These are phyloP conservation scores for Neobulgaria alba DNA, from an alignment of 2,329 filamentous ascomycete genomes.

Conservation along the genomic window DNA sequence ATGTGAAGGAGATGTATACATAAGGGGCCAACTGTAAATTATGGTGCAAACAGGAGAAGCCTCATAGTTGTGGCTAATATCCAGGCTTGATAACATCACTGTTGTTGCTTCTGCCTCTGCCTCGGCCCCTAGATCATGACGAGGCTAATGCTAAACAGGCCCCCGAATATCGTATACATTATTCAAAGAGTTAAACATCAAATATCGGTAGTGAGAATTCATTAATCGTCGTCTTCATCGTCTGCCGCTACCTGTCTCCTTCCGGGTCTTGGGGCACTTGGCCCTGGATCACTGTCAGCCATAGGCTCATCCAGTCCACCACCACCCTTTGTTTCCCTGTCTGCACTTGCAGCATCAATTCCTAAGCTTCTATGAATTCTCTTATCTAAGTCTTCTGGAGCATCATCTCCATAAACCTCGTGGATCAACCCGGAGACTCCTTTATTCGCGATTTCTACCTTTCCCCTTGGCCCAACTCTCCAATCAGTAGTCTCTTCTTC, in stretches of 20 bases:
- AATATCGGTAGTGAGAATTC: too few species aligned
- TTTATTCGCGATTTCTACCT: conserved; percentile 71
- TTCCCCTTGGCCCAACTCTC: conserved; percentile 76
- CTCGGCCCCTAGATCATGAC: too few species aligned
- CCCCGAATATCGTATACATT: too few species aligned
- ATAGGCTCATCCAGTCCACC: background rate
- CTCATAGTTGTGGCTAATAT: too few species aligned
- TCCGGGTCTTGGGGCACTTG: conserved; percentile 7
- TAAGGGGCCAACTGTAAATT: too few species aligned
- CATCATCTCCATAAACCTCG: conserved; percentile 45
- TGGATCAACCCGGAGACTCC: conserved; percentile 65
- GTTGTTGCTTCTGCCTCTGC: too few species aligned
- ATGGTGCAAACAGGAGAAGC: too few species aligned
- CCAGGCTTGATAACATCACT: too few species aligned
- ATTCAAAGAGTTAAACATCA: too few species aligned
- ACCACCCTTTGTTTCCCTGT: background rate
- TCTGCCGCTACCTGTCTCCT: conserved; percentile 12
- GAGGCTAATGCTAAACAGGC: too few species aligned
- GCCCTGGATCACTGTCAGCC: conserved; percentile 13
- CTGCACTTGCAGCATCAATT: conserved; percentile 29
- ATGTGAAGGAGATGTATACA: too few species aligned
- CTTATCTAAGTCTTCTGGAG: conserved; percentile 46
- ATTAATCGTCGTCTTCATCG: conserved; percentile 5
- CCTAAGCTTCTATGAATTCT: conserved; percentile 55
- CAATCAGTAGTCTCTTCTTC: conserved; percentile 75